Conservation (phyloP, 2,329 filamentous ascomycete genomes). For the Calonectria pseudoturangicola region DNA sequence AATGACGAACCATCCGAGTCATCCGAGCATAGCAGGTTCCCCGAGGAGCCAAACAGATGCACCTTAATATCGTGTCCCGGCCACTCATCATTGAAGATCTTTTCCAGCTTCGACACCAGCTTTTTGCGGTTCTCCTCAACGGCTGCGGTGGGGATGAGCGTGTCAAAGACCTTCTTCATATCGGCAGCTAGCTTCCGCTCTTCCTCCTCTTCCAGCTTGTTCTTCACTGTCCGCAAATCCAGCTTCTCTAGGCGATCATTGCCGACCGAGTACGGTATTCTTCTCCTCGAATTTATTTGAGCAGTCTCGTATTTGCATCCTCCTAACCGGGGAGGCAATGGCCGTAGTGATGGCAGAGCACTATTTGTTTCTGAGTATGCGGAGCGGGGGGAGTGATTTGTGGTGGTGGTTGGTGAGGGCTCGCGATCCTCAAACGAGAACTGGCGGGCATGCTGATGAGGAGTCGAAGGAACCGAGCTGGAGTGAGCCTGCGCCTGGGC, state of each 20-base stretch:
- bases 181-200: slow-evolving; percentile 85
- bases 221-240: slow-evolving; percentile 83
- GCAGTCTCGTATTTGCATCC: slow-evolving; percentile 93
- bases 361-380: slow-evolving; percentile 92
- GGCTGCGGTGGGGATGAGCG: slow-evolving; percentile 86
- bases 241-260: slow-evolving; percentile 84
- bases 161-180: slow-evolving; percentile 89
- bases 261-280: slow-evolving; percentile 95
- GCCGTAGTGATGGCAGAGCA: slow-evolving; percentile 80
- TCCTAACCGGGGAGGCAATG: slow-evolving; percentile 74
- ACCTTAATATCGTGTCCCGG: slow-evolving; percentile 92
- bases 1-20: slow-evolving; percentile 89
- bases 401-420: slow-evolving; percentile 86
- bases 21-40: slow-evolving; percentile 94
- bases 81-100: slow-evolving; percentile 92
- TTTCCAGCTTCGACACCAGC: slow-evolving; percentile 91
- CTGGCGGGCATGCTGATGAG: slow-evolving; percentile 89
- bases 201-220: slow-evolving; percentile 81
- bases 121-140: slow-evolving; percentile 85
- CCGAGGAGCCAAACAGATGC: slow-evolving; percentile 97
- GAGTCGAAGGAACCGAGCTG: slow-evolving; percentile 94
- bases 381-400: slow-evolving; percentile 90
- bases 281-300: slow-evolving; percentile 85
- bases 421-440: slow-evolving; percentile 86
- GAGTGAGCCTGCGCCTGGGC: slow-evolving; percentile 73